Evolutionary conservation across 2,329 filamentous ascomycete species (phyloP), one percentile per base, ranked within the genome.

Genomic region (Ilyonectria sp.): DNA sequence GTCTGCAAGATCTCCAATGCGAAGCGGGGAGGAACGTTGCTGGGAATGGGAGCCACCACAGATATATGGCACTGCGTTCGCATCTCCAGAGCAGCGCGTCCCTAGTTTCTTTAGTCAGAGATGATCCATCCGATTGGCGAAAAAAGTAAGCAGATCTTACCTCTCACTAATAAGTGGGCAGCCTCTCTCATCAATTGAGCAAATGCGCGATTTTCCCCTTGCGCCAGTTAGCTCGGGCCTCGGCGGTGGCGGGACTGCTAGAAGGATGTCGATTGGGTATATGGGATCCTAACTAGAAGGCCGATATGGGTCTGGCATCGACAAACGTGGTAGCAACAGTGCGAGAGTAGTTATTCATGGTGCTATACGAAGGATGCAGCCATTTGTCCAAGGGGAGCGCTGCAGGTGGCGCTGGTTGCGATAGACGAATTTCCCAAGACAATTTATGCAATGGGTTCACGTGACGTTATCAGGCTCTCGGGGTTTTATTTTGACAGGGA

Each of bases 1-100:
- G 46, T 43, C 31, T 60, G 58, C 17, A 60, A 4, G 4, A 53
- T 46, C 33, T 53, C 58, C 10, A 60, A 11, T 11, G 46, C 58
- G 23, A 52, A 60, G 17, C 46, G 47, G 17, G 58, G 58, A 43
- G 58, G 58, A 33, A 60, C 58, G 15, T 52, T 53, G 31, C 33
- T 53, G 21, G 58, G 58, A 17, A 60, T 31, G 17, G 58, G 33
- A 15, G 47, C 58, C 47, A 40, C 35, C 33, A 60, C 58, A 2
- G 31, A 15, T 26, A 44, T 60, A 46, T 60, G 23, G 35, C 19
- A 37, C 46, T 19, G 58, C 23, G 47, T n/a, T 40, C 58, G 46
- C 58, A 60, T 60, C 17, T 29, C 58, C 46, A 44, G n/a, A 15
- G 33, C 19, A 46, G 29, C 10, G 37, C 8, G 15, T n/a, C 35